Percentiles rank a stretch among this genome's conserved stretches.
These are phyloP conservation scores for Cladorrhinum sp. DNA, from an alignment of 2,329 filamentous ascomycete genomes.

Conservation along the genomic window DNA sequence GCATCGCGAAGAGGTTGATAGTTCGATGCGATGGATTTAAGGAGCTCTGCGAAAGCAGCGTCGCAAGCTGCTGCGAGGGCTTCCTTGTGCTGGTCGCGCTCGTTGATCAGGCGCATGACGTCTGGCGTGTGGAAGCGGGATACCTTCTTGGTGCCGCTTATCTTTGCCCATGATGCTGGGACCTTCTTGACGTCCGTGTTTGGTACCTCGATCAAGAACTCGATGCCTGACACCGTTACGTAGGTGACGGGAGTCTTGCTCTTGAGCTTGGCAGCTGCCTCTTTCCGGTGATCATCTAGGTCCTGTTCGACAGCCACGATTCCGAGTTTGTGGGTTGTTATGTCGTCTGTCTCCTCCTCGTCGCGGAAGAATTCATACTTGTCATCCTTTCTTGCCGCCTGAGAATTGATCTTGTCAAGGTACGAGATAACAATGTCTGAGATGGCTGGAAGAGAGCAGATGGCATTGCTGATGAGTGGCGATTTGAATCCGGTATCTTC, in stretches of 20 bases:
- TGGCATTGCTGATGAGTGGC: conserved; percentile 63
- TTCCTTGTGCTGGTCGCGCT: conserved; percentile 93
- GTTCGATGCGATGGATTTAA: conserved; percentile 71
- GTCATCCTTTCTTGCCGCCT: conserved; percentile 81
- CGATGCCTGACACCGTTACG: conserved; percentile 81
- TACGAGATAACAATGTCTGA: conserved; percentile 68
- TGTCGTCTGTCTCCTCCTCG: conserved; percentile 81
- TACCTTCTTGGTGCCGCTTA: conserved; percentile 88
- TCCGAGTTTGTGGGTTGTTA: conserved; percentile 81
- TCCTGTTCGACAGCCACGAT: conserved; percentile 93
- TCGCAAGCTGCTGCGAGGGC: conserved; percentile 90
- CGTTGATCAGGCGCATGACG: conserved; percentile 75
- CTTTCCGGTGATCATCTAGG: conserved; percentile 70
- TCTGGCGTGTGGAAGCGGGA: conserved; percentile 94
- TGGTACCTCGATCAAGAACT: conserved; percentile 89
- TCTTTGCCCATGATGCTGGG: conserved; percentile 91
- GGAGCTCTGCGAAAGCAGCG: conserved; percentile 68
- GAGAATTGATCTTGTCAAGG: conserved; percentile 79
- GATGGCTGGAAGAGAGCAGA: conserved; percentile 74
- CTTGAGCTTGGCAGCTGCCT: conserved; percentile 68
- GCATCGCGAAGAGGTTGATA: conserved; percentile 90
- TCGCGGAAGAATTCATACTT: conserved; percentile 94
- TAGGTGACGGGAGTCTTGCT: conserved; percentile 71
- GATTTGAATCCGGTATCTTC: conserved; percentile 72
- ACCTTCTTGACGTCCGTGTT: conserved; percentile 81